Evolutionary conservation across 805 yeast species (phyloP), one percentile per base, ranked within the genome.

Genomic region (Starmerella tilneyi): DNA sequence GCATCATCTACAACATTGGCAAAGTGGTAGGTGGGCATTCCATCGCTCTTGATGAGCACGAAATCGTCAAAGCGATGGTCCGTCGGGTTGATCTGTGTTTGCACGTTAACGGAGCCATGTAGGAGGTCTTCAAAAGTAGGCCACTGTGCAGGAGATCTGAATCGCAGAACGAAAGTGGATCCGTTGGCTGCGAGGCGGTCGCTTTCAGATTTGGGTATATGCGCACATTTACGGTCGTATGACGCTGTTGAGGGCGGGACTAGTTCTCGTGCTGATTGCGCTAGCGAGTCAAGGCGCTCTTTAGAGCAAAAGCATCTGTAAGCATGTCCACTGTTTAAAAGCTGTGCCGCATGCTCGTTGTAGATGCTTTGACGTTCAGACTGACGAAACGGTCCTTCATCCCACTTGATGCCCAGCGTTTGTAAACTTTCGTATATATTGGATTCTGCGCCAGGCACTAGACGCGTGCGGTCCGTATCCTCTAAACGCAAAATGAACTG

Each of bases 1-100:
- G 88, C 94, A 60, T 92, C 99, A 59, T 92, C 99, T 3, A 92
- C 75, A 6, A 92, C 95, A 57, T 84, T 89, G 13, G 98, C 98
- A 58, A 92, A 79, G 63, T 92, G 99, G 56, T 92, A 92, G 0
- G 99, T 92, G 21, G 99, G 99, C 49, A 84, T 66, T 0, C 89
- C 88, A 61, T 92, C 97, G n/a, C 94, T 82, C 63, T 92, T 92
- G 59, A 92, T 61, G 22, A 92, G 66, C 9, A 92, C 84, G 23
- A 85, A 85, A 60, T 92, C 98, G 57, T 92, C 98, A 60, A 71
- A 88, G 41, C 96, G 69, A 26, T 78, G 68, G 62, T 86, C 95
- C 16, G 61, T 62, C 21, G 61, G 57, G 59, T 88, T 85, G 22
- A 75, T 67, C 59, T 85, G 96, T 1, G 94, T 84, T 60, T 86